Conservation (phyloP, 257 asterid species). For the Scutellaria barbata region DNA sequence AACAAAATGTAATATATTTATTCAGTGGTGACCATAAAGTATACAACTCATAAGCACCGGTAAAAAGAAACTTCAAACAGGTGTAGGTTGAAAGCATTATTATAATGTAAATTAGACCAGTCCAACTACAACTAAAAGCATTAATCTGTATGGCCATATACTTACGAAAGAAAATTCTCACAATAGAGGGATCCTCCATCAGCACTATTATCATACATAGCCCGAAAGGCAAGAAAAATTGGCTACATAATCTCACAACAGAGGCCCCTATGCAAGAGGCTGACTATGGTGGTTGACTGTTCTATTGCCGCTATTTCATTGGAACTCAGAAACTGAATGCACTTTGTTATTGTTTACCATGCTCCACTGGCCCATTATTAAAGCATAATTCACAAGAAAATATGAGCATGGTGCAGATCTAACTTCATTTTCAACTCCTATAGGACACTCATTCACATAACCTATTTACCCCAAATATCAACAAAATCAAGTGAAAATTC, state of each 20-base stretch:
- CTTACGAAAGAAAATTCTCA: neutral
- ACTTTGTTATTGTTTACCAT: neutral
- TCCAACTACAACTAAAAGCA: neutral
- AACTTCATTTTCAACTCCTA: conserved; percentile 10
- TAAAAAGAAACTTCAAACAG: neutral
- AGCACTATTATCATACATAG: conserved; percentile 11
- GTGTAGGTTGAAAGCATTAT: conserved; percentile 3
- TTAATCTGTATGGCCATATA: neutral
- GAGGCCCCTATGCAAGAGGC: conserved; percentile 14
- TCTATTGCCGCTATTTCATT: neutral
- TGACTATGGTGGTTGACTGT: neutral
- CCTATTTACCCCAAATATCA: neutral
- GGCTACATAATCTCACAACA: neutral
- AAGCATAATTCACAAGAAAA: conserved; percentile 1
- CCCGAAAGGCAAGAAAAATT: conserved; percentile 12
- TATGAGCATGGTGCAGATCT: neutral
- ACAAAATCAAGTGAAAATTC: neutral
- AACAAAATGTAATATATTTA: neutral
- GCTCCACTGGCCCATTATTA: neutral
- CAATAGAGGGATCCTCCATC: neutral
- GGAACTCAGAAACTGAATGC: neutral
- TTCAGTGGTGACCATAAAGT: neutral
- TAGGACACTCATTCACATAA: neutral
- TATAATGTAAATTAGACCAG: neutral
- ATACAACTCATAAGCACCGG: conserved; percentile 15